Evolutionary conservation across 208 protist species (phyloP), one percentile per base, ranked within the genome.

Genomic region (Phytomonas serpens): DNA sequence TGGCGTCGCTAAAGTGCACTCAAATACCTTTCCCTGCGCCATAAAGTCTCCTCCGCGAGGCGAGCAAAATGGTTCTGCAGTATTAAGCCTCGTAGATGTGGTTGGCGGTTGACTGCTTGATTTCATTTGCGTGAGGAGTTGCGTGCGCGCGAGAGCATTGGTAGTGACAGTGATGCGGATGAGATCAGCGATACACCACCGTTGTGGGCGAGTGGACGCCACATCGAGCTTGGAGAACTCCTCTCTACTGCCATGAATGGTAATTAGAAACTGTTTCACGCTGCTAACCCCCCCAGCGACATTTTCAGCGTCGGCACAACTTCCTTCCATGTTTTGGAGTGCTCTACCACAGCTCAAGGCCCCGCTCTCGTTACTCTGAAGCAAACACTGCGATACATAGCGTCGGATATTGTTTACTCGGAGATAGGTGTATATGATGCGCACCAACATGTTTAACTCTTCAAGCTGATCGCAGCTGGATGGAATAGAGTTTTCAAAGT

Each of bases 341-440:
- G 37, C 0, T 5, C 5, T n/a, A n/a, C 27, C 19, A 3, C 42
- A 33, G 23, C 11, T 2, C 23, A 65, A 69, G 19, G 64, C 38
- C 36, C 71, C 31, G 51, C 31, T 67, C 47, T 40, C 63, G 32
- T 63, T 66, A 3, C 38, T 34, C 34, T 75, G 71, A 27, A 67
- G 36, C 32, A 42, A 19, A 57, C 19, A 9, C 47, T 57, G 47
- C 47, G 47, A 23, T 23, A 57, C 47, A 27, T 57, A 57, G 2
- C 47, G 47, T 57, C 47, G 47, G 19, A 57, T 57, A 57, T 57
- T 57, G 19, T 27, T 57, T 27, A 57, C 47, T 57, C 81, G 75
- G 31, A 86, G 73, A 64, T 80, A 77, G 16, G 75, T 70, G 47
- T 78, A 83, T n/a, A 86, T 74, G 31, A 86, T 73, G 36, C 81